Evolutionary conservation across 2,329 filamentous ascomycete species (phyloP).

Genomic region (Fusarium oxysporum): DNA sequence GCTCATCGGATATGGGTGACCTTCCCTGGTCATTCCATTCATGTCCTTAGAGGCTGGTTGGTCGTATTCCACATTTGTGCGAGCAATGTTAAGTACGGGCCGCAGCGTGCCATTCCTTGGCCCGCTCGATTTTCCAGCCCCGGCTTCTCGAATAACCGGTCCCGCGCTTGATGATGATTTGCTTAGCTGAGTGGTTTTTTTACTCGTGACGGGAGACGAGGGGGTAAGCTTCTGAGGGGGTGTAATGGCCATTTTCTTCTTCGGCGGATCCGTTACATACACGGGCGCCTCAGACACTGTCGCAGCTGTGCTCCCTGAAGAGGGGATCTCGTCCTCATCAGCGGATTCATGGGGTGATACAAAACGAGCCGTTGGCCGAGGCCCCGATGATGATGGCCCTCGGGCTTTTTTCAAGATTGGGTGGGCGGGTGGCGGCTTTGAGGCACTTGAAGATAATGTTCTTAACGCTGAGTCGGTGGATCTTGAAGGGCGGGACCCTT

Average conservation of each 20-base stretch:
- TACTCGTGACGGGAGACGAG: slow-evolving; percentile 57
- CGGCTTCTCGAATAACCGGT: slow-evolving; percentile 48
- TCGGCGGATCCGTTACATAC: slow-evolving; percentile 44
- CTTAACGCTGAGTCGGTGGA: slow-evolving; percentile 38
- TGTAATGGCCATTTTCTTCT: slow-evolving; percentile 43
- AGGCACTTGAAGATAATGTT: slow-evolving; percentile 54
- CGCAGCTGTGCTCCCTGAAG: slow-evolving; percentile 55
- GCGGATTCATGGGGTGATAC: slow-evolving; percentile 64
- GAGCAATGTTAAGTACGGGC: slow-evolving; percentile 45
- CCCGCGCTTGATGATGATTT: slow-evolving; percentile 51
- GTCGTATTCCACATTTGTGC: slow-evolving; percentile 33
- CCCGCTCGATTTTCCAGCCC: slow-evolving; percentile 34
- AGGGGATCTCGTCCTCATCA: slow-evolving; percentile 56
- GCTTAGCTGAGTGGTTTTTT: slow-evolving; percentile 59
- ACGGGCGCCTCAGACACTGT: slow-evolving; percentile 48
- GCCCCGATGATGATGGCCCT: slow-evolving; percentile 63
- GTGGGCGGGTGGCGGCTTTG: slow-evolving; percentile 61
- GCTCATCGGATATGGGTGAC: slow-evolving; percentile 46
- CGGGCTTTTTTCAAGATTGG: slow-evolving; percentile 71
- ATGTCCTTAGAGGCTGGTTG: slow-evolving; percentile 1
- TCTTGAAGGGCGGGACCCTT: slow-evolving; percentile 33
- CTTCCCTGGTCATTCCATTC: slow-evolving; percentile 14
- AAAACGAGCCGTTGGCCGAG: slow-evolving; percentile 71
- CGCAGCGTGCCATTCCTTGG: slow-evolving; percentile 41
- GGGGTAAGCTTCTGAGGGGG: slow-evolving; percentile 57